Percentiles rank a stretch among this genome's conserved stretches.
These are phyloP conservation scores for Sphagnum contortum DNA, from an alignment of 225 moss, liverwort and hornwort genomes.

Conservation along the genomic window DNA sequence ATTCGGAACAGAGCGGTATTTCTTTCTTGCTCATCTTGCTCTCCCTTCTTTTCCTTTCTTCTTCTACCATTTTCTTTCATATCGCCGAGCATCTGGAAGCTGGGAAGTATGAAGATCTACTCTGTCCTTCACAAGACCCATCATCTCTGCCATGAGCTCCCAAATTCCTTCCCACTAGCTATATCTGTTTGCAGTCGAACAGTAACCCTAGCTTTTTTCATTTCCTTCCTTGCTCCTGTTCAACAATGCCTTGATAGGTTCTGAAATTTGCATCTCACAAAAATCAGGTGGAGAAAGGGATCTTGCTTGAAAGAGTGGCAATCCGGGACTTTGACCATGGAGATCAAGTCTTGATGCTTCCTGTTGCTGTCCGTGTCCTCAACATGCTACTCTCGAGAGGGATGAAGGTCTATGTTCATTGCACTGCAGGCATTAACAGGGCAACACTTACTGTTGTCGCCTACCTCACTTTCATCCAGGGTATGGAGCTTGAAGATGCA, in stretches of 20 bases:
- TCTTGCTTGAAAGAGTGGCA: constrained; percentile 43
- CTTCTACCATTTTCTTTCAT: no score
- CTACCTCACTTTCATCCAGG: constrained; percentile 38
- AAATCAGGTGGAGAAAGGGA: constrained; percentile 46
- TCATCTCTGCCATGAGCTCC: no score
- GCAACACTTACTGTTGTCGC: constrained; percentile 44
- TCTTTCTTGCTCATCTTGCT: neutral
- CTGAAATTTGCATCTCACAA: no score
- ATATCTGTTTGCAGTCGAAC: no score
- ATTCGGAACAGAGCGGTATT: constrained; percentile 38
- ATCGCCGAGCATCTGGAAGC: no score
- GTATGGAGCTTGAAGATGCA: constrained; percentile 32
- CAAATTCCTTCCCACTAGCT: no score
- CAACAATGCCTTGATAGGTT: no score
- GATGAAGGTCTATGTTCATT: constrained; percentile 52
- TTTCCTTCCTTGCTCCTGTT: no score
- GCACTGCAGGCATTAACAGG: constrained; percentile 56
- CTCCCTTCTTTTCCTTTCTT: no score
- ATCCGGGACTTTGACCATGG: constrained; percentile 55
- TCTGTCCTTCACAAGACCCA: no score
- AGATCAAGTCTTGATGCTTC: constrained; percentile 52
- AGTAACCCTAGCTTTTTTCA: no score
- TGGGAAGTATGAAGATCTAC: no score
- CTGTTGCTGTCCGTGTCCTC: constrained; percentile 36
- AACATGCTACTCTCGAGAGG: constrained; percentile 37